These are phyloP conservation scores for Cercospora citrullina DNA, from an alignment of 2,329 filamentous ascomycete genomes.

Conservation along the genomic window DNA sequence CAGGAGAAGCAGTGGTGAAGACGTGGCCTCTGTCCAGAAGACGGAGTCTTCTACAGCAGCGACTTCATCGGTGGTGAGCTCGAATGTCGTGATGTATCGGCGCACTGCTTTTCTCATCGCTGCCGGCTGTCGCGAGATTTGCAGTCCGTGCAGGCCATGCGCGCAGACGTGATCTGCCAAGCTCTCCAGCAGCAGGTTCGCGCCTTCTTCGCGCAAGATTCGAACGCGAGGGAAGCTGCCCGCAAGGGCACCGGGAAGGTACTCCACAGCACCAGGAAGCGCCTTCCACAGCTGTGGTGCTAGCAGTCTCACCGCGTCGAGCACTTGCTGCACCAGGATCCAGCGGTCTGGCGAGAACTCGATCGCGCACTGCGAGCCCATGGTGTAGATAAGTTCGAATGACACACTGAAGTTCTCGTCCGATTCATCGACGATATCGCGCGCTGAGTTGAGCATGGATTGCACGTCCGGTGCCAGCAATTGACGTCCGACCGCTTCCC, in stretches of 20 bases:
- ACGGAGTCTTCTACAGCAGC: slow-evolving; percentile 16
- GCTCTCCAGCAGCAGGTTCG: slow-evolving; percentile 44
- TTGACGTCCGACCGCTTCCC: slow-evolving; percentile 45
- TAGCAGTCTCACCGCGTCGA: slow-evolving; percentile 34
- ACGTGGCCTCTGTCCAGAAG: slow-evolving; percentile 24
- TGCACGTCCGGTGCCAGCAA: slow-evolving; percentile 16
- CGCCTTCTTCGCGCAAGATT: slow-evolving; percentile 51
- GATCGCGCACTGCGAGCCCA: slow-evolving; percentile 43
- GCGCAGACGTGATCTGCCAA: slow-evolving; percentile 40
- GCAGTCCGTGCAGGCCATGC: slow-evolving; percentile 30
- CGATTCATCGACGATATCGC: slow-evolving; percentile 66
- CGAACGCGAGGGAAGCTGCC: slow-evolving; percentile 57
- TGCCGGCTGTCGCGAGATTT: slow-evolving; percentile 21
- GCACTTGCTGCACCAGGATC: slow-evolving; percentile 41
- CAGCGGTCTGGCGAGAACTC: slow-evolving; percentile 46
- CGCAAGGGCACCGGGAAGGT: neutral
- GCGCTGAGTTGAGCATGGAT: slow-evolving; percentile 35
- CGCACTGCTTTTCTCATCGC: slow-evolving; percentile 21
- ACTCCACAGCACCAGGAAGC: slow-evolving; percentile 25
- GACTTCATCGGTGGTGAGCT: slow-evolving; percentile 17
- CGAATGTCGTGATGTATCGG: slow-evolving; percentile 27
- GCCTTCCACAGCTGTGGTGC: slow-evolving; percentile 8
- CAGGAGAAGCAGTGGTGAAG: slow-evolving; percentile 54
- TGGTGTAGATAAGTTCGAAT: slow-evolving; percentile 49
- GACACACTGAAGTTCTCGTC: slow-evolving; percentile 46